phyloP scores from a whole-genome alignment of 1,284 basidiomycete genomes.

The Trametes sp. region DNA sequence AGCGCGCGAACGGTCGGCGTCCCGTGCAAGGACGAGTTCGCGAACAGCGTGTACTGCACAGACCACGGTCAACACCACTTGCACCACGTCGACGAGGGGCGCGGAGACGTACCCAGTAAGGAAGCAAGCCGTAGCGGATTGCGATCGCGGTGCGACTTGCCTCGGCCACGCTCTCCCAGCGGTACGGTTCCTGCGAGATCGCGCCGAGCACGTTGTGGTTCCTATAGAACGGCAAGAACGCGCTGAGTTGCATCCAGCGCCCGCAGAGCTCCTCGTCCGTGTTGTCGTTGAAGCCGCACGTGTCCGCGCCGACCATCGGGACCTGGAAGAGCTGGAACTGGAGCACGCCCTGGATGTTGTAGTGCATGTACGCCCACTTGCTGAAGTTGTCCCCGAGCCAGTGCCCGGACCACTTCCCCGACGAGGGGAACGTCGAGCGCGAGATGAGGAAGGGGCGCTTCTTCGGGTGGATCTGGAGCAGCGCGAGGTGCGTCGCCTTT shows the following conservation, averaged over 20 bases:
- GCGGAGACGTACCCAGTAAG: constrained; percentile 67
- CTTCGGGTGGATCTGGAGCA: constrained; percentile 58
- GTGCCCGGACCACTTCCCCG: constrained; percentile 72
- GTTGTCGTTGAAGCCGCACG: constrained; percentile 69
- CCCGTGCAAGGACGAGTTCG: constrained; percentile 67
- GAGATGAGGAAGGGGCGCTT: constrained; percentile 73
- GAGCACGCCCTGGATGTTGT: constrained; percentile 72
- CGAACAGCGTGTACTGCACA: constrained; percentile 74
- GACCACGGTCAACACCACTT: background rate
- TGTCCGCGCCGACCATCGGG: constrained; percentile 73
- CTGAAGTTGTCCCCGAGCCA: constrained; percentile 66
- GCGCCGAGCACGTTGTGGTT: constrained; percentile 73
- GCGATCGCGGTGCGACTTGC: constrained; percentile 77
- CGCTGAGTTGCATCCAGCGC: constrained; percentile 83
- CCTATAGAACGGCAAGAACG: constrained; percentile 77
- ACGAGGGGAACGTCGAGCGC: constrained; percentile 72
- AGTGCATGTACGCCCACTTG: constrained; percentile 68
- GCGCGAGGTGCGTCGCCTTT: constrained; percentile 62
- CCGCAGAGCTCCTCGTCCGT: constrained; percentile 79
- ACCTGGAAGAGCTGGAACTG: constrained; percentile 83
- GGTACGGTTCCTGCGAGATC: constrained; percentile 75
- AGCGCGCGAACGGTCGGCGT: constrained; percentile 76
- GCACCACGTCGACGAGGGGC: background rate
- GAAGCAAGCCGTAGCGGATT: constrained; percentile 71
- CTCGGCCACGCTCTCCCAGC: constrained; percentile 78